Evolutionary conservation across 768 basidiomycete genomes (phyloP).

Genomic region (Tricholoma bakamatsutake): DNA sequence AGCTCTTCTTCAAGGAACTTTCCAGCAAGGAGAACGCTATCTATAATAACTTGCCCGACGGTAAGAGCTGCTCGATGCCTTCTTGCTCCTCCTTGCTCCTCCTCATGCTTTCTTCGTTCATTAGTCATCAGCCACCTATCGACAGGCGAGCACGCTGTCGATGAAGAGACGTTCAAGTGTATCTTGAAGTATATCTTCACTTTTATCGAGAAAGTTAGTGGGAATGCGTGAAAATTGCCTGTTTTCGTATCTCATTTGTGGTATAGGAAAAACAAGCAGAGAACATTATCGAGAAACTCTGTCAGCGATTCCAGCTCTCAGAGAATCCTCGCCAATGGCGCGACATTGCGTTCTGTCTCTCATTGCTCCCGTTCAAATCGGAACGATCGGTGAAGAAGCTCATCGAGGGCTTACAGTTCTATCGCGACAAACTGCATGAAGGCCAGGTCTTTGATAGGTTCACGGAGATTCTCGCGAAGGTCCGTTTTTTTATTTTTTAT

Average conservation of each 20-base stretch:
- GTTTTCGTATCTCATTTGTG: background rate
- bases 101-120: constrained; percentile 6
- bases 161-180: constrained; percentile 87
- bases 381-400: constrained; percentile 96
- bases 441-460: constrained; percentile 74
- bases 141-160: constrained; percentile 84
- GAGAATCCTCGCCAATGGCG: constrained; percentile 94
- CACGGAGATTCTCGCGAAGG: constrained; percentile 88
- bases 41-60: constrained; percentile 97
- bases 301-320: constrained; percentile 87
- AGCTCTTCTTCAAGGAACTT: constrained; percentile 94
- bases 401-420: constrained; percentile 86
- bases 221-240: background rate
- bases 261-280: constrained; percentile 95
- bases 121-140: constrained; percentile 93
- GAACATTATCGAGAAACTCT: constrained; percentile 94
- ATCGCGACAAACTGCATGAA: constrained; percentile 95
- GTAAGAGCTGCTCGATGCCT: constrained; percentile 32
- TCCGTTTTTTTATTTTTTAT: constrained; percentile 19
- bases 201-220: constrained; percentile 88
- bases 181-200: constrained; percentile 94
- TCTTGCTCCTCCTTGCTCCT: background rate
- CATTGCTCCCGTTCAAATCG: constrained; percentile 93
- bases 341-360: constrained; percentile 94
- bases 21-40: constrained; percentile 98